Percentiles rank a stretch among this genome's conserved stretches.
These are phyloP conservation scores for Diversispora eburnea DNA, from an alignment of 192 early-diverging fungal genomes.

Conservation along the genomic window DNA sequence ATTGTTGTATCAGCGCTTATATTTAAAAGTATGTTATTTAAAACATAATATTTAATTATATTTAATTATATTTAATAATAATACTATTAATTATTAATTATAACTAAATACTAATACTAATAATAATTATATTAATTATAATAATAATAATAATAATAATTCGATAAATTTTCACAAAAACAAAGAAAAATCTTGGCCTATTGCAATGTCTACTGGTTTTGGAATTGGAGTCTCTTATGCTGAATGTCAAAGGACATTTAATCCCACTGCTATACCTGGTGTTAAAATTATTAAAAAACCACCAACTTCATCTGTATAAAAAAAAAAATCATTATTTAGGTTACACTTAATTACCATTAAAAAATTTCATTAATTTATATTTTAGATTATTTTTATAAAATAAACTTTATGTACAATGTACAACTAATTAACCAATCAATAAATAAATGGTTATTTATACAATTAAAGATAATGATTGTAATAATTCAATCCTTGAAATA, in stretches of 20 bases:
- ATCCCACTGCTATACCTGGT: conserved; percentile 50
- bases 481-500: too few species aligned
- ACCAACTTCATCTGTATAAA: not conserved
- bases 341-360: too few species aligned
- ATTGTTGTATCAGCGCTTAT: conserved; percentile 82
- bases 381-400: too few species aligned
- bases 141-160: not conserved
- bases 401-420: too few species aligned
- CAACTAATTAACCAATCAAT: too few species aligned
- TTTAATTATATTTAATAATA: not conserved
- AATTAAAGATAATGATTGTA: too few species aligned
- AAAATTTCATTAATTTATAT: too few species aligned
- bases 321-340: too few species aligned
- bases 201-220: conserved; percentile 76
- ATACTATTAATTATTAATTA: too few species aligned
- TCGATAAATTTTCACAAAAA: conserved; percentile 18
- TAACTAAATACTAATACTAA: too few species aligned
- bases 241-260: conserved; percentile 67
- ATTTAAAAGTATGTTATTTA: conserved; percentile 68
- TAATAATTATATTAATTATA: too few species aligned
- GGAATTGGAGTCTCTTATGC: conserved; percentile 80
- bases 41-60: not conserved
- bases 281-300: conserved; percentile 30
- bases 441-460: too few species aligned
- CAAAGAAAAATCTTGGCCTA: conserved; percentile 80